Conservation (phyloP, 306 rosid genomes). For the Cucumis hystrix region DNA sequence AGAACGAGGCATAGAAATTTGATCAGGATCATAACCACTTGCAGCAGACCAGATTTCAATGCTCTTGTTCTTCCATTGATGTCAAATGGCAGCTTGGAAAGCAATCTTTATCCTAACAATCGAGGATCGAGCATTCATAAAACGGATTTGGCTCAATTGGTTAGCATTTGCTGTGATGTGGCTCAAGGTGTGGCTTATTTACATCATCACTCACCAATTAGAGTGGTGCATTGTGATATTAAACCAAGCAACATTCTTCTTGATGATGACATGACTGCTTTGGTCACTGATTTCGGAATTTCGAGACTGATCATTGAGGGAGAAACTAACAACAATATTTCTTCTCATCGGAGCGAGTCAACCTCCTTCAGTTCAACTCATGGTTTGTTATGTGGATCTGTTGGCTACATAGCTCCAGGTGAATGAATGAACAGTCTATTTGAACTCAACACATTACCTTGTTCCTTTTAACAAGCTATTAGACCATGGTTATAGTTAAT, state of each 20-base stretch:
- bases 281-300: constrained; percentile 90
- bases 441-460: neutral
- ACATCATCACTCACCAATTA: constrained; percentile 74
- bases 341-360: constrained; percentile 15
- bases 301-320: constrained; percentile 43
- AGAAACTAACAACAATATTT: constrained; percentile 4
- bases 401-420: constrained; percentile 97
- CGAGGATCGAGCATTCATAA: constrained; percentile 18
- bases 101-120: constrained; percentile 42
- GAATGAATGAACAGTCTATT: neutral
- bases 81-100: constrained; percentile 86
- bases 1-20: constrained; percentile 72
- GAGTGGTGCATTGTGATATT: constrained; percentile 82
- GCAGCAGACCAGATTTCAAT: constrained; percentile 66
- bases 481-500: neutral
- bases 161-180: constrained; percentile 69
- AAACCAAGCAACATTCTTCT: constrained; percentile 92
- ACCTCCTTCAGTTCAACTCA: constrained; percentile 51
- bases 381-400: constrained; percentile 67
- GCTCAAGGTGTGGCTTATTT: constrained; percentile 85
- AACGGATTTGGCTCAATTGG: constrained; percentile 44
- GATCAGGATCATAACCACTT: constrained; percentile 74
- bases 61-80: constrained; percentile 88
- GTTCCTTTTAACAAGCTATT: too few relatives aligned
- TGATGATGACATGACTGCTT: constrained; percentile 69